Percentiles rank a stretch among this genome's conserved stretches.
phyloP scores from a whole-genome alignment of 129 eudicot species.

The Ambrosia trifida region DNA sequence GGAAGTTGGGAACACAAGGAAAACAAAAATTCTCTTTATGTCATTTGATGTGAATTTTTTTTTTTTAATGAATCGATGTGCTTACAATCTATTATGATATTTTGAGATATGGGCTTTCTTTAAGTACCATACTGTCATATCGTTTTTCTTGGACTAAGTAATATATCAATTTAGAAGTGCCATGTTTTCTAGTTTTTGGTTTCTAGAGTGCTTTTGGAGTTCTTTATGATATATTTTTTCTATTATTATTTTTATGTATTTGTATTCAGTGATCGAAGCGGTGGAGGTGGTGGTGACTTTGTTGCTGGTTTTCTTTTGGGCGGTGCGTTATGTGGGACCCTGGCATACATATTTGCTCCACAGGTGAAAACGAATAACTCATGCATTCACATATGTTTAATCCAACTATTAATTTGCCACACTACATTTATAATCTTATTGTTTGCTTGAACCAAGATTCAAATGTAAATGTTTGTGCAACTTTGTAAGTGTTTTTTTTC shows the following conservation, averaged over 20 bases:
- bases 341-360: slow-evolving; percentile 84
- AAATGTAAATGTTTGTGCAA: neutral
- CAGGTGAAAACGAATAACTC: slow-evolving; percentile 50
- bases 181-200: no score
- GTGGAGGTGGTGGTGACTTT: slow-evolving; percentile 76
- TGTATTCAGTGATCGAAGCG: slow-evolving; percentile 53
- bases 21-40: no score
- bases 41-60: no score
- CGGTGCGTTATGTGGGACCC: slow-evolving; percentile 82
- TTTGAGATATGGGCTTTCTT: no score
- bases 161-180: no score
- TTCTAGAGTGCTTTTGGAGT: no score
- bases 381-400: neutral
- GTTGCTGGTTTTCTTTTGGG: slow-evolving; percentile 81
- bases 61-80: no score
- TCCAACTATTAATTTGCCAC: neutral
- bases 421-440: neutral
- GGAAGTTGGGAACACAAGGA: no score
- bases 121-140: no score
- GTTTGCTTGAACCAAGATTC: neutral
- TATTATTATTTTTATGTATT: neutral
- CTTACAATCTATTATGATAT: no score
- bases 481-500: neutral
- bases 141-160: no score
- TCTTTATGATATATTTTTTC: no score